Evolutionary conservation across 192 early-diverging fungal species (phyloP), one percentile per base, ranked within the genome.

Genomic region (Spizellomyces punctatus): DNA sequence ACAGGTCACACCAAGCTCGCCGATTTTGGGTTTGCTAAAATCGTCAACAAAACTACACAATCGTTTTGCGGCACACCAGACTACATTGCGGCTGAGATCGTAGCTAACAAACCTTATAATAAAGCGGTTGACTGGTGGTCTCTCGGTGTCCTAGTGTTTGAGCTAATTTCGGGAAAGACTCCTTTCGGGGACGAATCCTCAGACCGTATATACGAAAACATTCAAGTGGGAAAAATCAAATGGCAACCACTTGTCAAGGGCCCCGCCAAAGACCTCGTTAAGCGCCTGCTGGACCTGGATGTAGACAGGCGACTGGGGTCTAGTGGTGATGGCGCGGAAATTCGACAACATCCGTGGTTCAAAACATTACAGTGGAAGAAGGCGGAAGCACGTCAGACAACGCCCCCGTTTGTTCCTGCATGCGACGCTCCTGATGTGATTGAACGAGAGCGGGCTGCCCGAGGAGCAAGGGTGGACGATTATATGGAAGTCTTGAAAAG

Each of bases 121-220:
- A 96, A 96, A 71, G 88, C 91, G 10, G 95, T 98, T 2, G 97
- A 99, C 84, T 99, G 97, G 97, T 99, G 96, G 96, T 93, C 96
- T 5, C 85, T 98, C 58, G 97, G 97, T 52, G 95, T 98, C 27
- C 82, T 99, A 58, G 81, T 99, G 17, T 99, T 91, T 67, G 92
- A 91, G 73, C 81, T 90, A 71, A 71, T 90, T 22, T 81, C 85
- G 3, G 92, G 93, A 42, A 80, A 86, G 36, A 89, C 91, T 5
- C 92, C 92, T 7, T 81, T 85, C 83, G 94, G 93, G 72, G 95
- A 96, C 82, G 94, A 97, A 41, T 66, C 69, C 55, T 77, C 73
- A n/a, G 82, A 86, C 36, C 67, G 74, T 50, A 80, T 86, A 56
- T 83, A 83, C 70, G 75, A 81, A 21, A 86, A 86, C 74, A 86